A percentile compares a stretch with the other conserved stretches of the same genome.
Conservation (phyloP, 2,329 filamentous ascomycete species). For the Aspergillus hiratsukae region DNA sequence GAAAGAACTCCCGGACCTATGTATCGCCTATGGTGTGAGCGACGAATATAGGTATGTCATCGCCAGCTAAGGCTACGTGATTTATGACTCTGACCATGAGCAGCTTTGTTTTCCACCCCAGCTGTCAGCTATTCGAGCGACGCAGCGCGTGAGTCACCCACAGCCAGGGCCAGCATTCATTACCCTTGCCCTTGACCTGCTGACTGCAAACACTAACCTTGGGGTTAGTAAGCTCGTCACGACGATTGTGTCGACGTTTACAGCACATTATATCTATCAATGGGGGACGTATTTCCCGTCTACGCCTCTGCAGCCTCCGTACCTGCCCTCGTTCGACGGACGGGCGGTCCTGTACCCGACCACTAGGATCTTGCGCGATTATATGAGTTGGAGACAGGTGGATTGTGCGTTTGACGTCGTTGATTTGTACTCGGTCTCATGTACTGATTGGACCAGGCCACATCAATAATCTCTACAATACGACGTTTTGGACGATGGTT, state of each 20-base stretch:
- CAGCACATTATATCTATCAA: conserved; percentile 77
- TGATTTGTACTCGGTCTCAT: conserved; percentile 4
- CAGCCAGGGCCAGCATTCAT: neutral
- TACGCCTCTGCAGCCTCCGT: conserved; percentile 62
- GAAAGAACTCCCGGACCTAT: conserved; percentile 76
- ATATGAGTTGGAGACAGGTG: conserved; percentile 94
- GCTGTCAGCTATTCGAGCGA: conserved; percentile 77
- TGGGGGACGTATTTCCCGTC: conserved; percentile 75
- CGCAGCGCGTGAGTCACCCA: conserved; percentile 60
- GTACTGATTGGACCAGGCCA: conserved; percentile 57
- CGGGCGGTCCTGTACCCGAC: conserved; percentile 86
- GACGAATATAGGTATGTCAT: conserved; percentile 68
- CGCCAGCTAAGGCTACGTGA: neutral
- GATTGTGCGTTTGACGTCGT: conserved; percentile 64
- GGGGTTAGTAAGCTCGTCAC: conserved; percentile 78
- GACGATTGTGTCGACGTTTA: conserved; percentile 89
- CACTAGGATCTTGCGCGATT: conserved; percentile 78
- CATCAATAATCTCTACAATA: conserved; percentile 98
- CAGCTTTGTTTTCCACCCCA: conserved; percentile 86
- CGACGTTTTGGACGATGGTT: conserved; percentile 88
- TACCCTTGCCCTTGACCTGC: neutral
- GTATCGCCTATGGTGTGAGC: conserved; percentile 86
- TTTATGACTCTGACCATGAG: neutral
- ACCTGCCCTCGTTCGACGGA: conserved; percentile 84
- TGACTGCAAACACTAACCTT: neutral